Evolutionary conservation across 768 basidiomycete species (phyloP), one percentile per base, ranked within the genome.

Genomic region (Calocera viscosa): DNA sequence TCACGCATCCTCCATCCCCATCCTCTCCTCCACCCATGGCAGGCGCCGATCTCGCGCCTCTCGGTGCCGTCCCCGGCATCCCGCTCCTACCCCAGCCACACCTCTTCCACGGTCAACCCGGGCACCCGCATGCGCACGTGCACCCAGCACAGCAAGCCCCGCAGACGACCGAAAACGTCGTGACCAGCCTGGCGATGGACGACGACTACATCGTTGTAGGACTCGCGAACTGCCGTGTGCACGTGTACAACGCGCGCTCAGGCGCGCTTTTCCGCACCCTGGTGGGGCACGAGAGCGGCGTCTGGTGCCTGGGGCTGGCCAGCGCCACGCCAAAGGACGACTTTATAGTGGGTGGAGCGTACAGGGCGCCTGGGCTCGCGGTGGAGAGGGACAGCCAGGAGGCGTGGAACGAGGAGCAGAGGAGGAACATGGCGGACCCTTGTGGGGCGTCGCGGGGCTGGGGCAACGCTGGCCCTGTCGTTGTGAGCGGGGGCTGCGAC

Each of bases 401-500:
- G 47, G 67, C 67, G 41, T 69, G 69, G 65, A 68, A 63, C 43
- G 67, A 69, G 53, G 80, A 80, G 66, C 79, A 78, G 39, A 86
- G 82, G 34, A 75, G 22, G 17, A 40, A 64, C 28, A 65, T 41
- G 64, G 19, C 64, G 65, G 80, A 82, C 67, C 77, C 80, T 17
- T 85, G 86, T 68, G 83, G 84, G 65, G 82, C 89, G 1, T 87
- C 89, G 0, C 81, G 84, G 65, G 95, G 95, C 0, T 97, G 92
- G 91, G 94, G 94, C 0, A 90, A 94, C 73, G 84, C 86, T 1
- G 84, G 85, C 63, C 80, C 91, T 7, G 78, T 96, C 3, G 85
- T 95, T 22, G 88, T 98, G 26, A 93, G 89, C 68, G 94, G 91
- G 1, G 94, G 94, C 2, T 96, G 95, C 72, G 95, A 99, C 73